These are phyloP conservation scores for Boletus calvinii DNA, from an alignment of 1,284 basidiomycete genomes.

Conservation along the genomic window DNA sequence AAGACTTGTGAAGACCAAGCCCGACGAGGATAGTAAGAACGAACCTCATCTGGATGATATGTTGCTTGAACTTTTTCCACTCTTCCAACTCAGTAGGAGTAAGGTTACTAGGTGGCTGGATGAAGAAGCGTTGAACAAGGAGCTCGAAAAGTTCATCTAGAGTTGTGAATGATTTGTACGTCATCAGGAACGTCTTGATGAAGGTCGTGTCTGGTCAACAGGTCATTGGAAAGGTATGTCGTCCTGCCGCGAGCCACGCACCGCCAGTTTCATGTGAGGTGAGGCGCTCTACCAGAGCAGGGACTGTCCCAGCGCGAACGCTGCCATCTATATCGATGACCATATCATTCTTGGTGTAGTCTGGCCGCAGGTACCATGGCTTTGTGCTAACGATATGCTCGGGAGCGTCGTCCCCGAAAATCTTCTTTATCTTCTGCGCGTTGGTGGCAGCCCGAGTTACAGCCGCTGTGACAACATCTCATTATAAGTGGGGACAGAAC, in stretches of 20 bases:
- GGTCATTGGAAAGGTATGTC: background rate
- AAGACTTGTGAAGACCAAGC: slow-evolving; percentile 4
- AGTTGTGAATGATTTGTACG: slow-evolving; percentile 94
- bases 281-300: slow-evolving; percentile 84
- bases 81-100: slow-evolving; percentile 65
- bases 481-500: slow-evolving; percentile 3
- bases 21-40: slow-evolving; percentile 23
- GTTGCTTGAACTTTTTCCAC: slow-evolving; percentile 90
- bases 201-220: slow-evolving; percentile 67
- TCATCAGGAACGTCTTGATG: slow-evolving; percentile 93
- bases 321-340: slow-evolving; percentile 80
- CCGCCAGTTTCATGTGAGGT: slow-evolving; percentile 87
- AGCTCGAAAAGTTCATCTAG: slow-evolving; percentile 83
- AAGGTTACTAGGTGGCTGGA: slow-evolving; percentile 74
- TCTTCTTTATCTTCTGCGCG: slow-evolving; percentile 64
- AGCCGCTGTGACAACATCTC: slow-evolving; percentile 21
- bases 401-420: slow-evolving; percentile 74
- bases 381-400: slow-evolving; percentile 53
- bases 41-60: slow-evolving; percentile 84
- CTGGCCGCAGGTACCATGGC: slow-evolving; percentile 86
- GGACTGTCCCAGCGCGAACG: slow-evolving; percentile 85
- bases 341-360: slow-evolving; percentile 80
- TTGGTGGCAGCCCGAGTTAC: slow-evolving; percentile 37
- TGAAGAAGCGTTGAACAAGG: slow-evolving; percentile 83
- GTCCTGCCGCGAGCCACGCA: slow-evolving; percentile 36